Evolutionary conservation across 805 yeast species (phyloP), one percentile per base, ranked within the genome.

Genomic region (Yarrowia sp.): DNA sequence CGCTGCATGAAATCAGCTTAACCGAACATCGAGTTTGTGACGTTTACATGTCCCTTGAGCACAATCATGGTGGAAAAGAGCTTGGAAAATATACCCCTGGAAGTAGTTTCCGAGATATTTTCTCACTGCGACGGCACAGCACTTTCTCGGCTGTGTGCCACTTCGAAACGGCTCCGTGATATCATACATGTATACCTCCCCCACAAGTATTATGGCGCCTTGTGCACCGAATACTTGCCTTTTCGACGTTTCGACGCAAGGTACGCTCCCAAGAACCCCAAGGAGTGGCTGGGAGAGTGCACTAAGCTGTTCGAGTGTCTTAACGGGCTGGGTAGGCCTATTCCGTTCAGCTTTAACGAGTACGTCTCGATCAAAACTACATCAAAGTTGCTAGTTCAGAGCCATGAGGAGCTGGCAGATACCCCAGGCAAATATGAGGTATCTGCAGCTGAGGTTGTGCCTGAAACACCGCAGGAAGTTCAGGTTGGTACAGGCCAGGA

Each of bases 201-300:
- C 28, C 54, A 32, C 26, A 30, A 48, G 38, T 48, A 48, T 48
- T 48, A 48, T 32, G 28, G 36, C 26, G 28, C 54, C 1, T 21
- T 48, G 16, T 19, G 28, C 38, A 21, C 38, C 38, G 54, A 48
- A 38, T 32, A 48, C 54, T 32, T 48, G 54, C 54, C 54, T 5
- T 48, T 48, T n/a, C 32, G 54, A 17, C 38, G 54, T 12, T 48
- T 48, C 14, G 54, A 48, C 9, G 54, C 54, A 6, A 48, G 54
- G 26, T 21, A 19, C 21, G 54, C 19, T 7, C 54, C 54, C 17
- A 32, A 48, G 10, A 5, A 17, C 19, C 16, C 32, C 17, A 48
- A 30, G 10, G 54, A 48, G 17, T 48, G 54, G 54, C 12, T 48
- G n/a, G n/a, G 1, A 1, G 54, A 48, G 54, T 48, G 54, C 26